A percentile compares a stretch with the other conserved stretches of the same genome.
These are phyloP conservation scores for Pichia kudriavzevii DNA, from an alignment of 1,139 yeast species.

Conservation along the genomic window DNA sequence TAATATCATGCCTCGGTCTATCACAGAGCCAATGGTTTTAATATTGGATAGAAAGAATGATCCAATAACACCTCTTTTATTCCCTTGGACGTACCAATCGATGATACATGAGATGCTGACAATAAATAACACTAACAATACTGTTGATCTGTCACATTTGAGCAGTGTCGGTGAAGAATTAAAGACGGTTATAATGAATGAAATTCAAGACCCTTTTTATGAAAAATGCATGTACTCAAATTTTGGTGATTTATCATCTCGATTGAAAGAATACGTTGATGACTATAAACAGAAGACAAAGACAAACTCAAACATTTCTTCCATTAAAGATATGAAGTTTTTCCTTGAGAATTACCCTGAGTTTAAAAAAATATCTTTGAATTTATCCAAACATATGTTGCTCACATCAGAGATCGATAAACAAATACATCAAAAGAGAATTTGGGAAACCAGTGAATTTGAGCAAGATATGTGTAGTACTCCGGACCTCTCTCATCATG, in stretches of 20 bases:
- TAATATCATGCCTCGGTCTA: constrained; percentile 31
- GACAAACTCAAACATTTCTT: constrained; percentile 59
- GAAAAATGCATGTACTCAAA: constrained; percentile 76
- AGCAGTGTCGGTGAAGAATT: constrained; percentile 43
- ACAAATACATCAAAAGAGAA: constrained; percentile 48
- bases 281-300: constrained; percentile 78
- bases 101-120: constrained; percentile 93
- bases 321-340: constrained; percentile 81
- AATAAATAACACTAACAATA: constrained; percentile 52
- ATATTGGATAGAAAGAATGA: constrained; percentile 80
- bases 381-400: constrained; percentile 90
- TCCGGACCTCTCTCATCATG: constrained; percentile 36
- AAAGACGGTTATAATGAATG: constrained; percentile 53
- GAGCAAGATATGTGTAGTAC: constrained; percentile 80
- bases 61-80: constrained; percentile 83
- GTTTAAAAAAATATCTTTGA: constrained; percentile 76
- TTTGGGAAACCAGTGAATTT: constrained; percentile 84
- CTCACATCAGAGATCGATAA: constrained; percentile 79
- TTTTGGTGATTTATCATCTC: constrained; percentile 91
- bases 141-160: constrained; percentile 54
- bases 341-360: constrained; percentile 92
- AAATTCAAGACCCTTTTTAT: constrained; percentile 70
- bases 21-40: constrained; percentile 68
- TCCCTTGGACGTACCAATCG: constrained; percentile 97
- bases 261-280: constrained; percentile 77